These are phyloP conservation scores for Ceratobasidium papillatum DNA, from an alignment of 1,284 basidiomycete genomes.

Conservation along the genomic window DNA sequence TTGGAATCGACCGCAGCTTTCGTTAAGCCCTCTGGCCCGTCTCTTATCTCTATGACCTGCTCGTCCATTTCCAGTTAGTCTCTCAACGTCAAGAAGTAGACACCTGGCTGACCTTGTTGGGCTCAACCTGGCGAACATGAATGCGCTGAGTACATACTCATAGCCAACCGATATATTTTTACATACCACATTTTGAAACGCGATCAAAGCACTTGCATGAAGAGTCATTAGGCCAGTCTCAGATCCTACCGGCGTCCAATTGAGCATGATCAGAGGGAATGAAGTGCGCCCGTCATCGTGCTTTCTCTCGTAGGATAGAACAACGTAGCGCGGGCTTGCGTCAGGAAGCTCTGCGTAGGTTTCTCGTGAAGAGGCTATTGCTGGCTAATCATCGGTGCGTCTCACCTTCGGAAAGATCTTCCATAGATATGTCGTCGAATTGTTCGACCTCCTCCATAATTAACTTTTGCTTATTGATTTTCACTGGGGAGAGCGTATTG, in stretches of 20 bases:
- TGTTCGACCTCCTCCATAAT: conserved; percentile 84
- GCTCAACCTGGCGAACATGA: conserved; percentile 47
- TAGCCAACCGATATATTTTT: background rate
- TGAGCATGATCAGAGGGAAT: conserved; percentile 83
- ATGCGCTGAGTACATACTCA: background rate
- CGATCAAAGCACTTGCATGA: conserved; percentile 81
- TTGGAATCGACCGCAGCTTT: conserved; percentile 72
- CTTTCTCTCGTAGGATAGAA: conserved; percentile 83
- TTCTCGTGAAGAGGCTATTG: no score
- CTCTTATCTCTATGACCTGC: conserved; percentile 77
- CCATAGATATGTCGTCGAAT: conserved; percentile 76
- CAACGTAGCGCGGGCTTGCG: conserved; percentile 86
- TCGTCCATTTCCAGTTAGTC: background rate
- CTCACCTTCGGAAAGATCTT: conserved; percentile 84
- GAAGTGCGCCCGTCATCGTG: conserved; percentile 87
- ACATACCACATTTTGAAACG: conserved; percentile 79
- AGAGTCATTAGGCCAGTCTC: conserved; percentile 82
- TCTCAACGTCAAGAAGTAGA: background rate
- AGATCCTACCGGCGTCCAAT: conserved; percentile 81
- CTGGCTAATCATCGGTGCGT: background rate
- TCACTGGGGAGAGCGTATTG: conserved; percentile 58
- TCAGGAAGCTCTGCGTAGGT: conserved; percentile 80
- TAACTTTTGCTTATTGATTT: conserved; percentile 84
- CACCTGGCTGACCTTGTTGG: conserved; percentile 50
- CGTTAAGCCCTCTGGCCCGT: conserved; percentile 82